A percentile compares a stretch with the other conserved stretches of the same genome.
Evolutionary conservation across 345 rosid genomes (phyloP).

Genomic region (Viola odorata): DNA sequence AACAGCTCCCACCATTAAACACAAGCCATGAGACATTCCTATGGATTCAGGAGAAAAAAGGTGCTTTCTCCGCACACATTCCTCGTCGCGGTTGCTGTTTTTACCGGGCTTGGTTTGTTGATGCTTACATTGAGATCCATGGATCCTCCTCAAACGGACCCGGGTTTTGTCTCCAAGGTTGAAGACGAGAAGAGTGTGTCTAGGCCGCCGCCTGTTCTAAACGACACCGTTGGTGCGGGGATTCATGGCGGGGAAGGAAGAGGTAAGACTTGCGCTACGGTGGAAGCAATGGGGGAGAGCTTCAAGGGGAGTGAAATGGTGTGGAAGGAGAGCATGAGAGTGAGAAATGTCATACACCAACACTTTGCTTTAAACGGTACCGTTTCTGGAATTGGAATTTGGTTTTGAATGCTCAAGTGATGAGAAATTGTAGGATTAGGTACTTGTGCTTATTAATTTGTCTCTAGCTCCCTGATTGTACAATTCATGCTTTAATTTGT

Average conservation of each 20-base stretch:
- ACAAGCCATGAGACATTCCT: constrained; percentile 2
- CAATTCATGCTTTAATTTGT: no score
- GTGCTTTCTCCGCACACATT: constrained; percentile 30
- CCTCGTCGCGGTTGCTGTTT: constrained; percentile 30
- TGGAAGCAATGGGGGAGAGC: constrained; percentile 85
- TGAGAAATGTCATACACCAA: constrained; percentile 44
- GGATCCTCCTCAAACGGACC: constrained; percentile 38
- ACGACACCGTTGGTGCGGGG: constrained; percentile 1
- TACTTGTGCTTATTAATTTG: no score
- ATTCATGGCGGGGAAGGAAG: constrained; percentile 11
- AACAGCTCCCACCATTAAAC: neutral
- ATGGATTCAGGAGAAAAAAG: constrained; percentile 43
- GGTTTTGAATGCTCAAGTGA: no score
- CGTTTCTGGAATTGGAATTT: no score
- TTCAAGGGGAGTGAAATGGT: constrained; percentile 43
- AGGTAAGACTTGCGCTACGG: constrained; percentile 66
- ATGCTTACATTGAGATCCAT: constrained; percentile 46
- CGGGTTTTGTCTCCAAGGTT: constrained; percentile 6
- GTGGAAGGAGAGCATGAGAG: constrained; percentile 57
- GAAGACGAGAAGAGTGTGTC: neutral
- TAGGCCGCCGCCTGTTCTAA: neutral
- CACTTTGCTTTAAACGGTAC: constrained; percentile 65
- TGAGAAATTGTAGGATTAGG: no score
- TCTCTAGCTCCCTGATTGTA: no score
- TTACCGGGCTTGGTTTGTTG: constrained; percentile 45